Base-by-base conservation (phyloP, 345 rosid species). In the Syzygium jambos region DNA sequence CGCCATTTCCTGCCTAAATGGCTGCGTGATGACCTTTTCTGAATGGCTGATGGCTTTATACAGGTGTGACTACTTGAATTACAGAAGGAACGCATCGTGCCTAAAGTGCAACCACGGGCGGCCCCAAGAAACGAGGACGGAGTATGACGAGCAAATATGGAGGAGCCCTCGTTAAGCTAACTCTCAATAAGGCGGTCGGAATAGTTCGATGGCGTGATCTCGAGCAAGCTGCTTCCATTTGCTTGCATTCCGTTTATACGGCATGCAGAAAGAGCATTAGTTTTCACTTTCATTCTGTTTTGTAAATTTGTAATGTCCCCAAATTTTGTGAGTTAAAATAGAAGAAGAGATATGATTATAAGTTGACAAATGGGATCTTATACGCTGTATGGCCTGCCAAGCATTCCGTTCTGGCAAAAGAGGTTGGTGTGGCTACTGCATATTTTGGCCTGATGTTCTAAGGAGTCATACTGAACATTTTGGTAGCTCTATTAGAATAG, bases 11-110 rank as follows among this genome's bases (percentile, higher is more conserved):
- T 68, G 87, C 84, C 84, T 12, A 5, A 21, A 11, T 11, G 21
- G 30, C 78, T 30, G 56, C 89, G 17, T 85, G 23, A 85, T 43
- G 21, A 86, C 84, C 53, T 7, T 53, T 6, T 19, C 61, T 84
- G 77, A 65, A 34, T 73, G 7, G 46, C 49, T 4, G 46, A 34
- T 73, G 80, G 53, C 86, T 83, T 87, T 88, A 53, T 87, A 90
- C 90, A 96, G 99, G 89, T 97, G 98, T 68, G 93, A 97, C 91
- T 95, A 91, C 90, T 49, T 97, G 84, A 97, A 97, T 91, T 97
- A 56, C 91, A 91, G 93, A 78, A 89, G 95, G 92, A 97, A 96
- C 87, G 55, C 22, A 29, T 89, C 52, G 29, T 97, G 98, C 93
- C 90, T 89, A 22, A 97, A 94, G 88, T 95, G 98, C 90, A 90